These are phyloP conservation scores for Teunomyces atbi DNA, from an alignment of 805 yeast species.

Conservation along the genomic window DNA sequence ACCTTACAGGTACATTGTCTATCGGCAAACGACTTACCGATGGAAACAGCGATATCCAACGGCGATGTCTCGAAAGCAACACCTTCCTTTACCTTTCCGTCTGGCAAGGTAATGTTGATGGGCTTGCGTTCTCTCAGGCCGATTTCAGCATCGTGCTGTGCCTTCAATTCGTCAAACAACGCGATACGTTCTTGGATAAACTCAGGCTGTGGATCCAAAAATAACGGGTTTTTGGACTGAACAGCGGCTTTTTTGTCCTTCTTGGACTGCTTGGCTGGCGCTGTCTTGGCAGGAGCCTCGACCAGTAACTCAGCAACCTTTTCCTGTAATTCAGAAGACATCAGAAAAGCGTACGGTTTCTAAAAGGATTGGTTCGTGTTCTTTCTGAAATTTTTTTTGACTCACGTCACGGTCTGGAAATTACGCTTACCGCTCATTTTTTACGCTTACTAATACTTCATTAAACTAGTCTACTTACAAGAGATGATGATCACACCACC, in stretches of 20 bases:
- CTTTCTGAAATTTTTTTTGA: conserved; percentile 1
- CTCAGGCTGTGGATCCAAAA: conserved; percentile 74
- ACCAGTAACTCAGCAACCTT: conserved; percentile 48
- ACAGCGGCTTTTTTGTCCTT: conserved; percentile 30
- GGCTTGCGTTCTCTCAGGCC: conserved; percentile 58
- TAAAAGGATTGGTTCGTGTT: background rate
- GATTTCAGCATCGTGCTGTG: conserved; percentile 68
- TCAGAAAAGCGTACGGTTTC: background rate
- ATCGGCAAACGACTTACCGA: conserved; percentile 85
- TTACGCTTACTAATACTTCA: too few species aligned
- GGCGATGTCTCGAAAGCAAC: conserved; percentile 90
- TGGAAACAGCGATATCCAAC: conserved; percentile 73
- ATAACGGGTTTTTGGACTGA: conserved; percentile 28
- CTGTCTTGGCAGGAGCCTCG: conserved; percentile 13
- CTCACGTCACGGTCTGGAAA: background rate
- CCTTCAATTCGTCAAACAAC: conserved; percentile 77
- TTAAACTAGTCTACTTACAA: too few species aligned
- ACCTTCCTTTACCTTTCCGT: conserved; percentile 78
- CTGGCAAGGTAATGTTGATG: conserved; percentile 79
- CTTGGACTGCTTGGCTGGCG: conserved; percentile 15
- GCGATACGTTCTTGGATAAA: conserved; percentile 77
- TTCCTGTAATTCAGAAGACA: conserved; percentile 32
- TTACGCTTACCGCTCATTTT: too few species aligned
- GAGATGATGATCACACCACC: conserved; percentile 7
- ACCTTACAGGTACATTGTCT: conserved; percentile 90